Evolutionary conservation across 495 filamentous ascomycete species (phyloP).

Genomic region (Neurospora tetrasperma): DNA sequence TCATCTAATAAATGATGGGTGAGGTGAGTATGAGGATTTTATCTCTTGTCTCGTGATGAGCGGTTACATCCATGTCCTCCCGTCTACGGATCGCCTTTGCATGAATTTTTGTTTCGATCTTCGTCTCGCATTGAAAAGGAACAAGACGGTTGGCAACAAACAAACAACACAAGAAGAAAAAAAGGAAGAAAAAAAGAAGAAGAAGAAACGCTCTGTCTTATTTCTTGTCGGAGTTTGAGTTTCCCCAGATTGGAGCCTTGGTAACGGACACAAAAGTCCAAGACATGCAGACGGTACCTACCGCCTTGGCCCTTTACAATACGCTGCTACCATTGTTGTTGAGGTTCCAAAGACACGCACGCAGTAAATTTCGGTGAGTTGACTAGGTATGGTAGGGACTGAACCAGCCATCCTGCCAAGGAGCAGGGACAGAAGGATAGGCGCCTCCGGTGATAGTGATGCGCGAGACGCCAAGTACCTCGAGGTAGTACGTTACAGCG

Average conservation of each 20-base stretch:
- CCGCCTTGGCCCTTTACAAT: background rate
- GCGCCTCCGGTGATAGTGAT: background rate
- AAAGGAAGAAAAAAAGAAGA: too few species aligned
- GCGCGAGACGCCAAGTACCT: background rate
- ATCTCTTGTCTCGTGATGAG: background rate
- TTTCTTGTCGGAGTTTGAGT: background rate
- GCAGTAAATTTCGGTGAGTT: background rate
- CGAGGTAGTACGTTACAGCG: background rate
- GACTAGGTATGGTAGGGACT: background rate
- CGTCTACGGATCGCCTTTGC: background rate
- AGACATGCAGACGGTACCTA: background rate
- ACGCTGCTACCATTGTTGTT: background rate
- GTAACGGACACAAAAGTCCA: background rate
- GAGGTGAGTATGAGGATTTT: background rate
- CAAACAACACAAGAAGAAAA: background rate
- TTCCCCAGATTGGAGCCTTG: background rate
- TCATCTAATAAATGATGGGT: background rate
- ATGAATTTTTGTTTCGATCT: background rate
- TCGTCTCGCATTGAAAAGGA: background rate
- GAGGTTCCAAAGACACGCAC: background rate
- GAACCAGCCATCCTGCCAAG: background rate
- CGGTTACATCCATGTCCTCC: background rate
- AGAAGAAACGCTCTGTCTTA: background rate
- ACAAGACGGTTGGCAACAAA: background rate
- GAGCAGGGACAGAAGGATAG: background rate